These are phyloP conservation scores for Vicia faba DNA, from an alignment of 306 rosid genomes.

Conservation along the genomic window DNA sequence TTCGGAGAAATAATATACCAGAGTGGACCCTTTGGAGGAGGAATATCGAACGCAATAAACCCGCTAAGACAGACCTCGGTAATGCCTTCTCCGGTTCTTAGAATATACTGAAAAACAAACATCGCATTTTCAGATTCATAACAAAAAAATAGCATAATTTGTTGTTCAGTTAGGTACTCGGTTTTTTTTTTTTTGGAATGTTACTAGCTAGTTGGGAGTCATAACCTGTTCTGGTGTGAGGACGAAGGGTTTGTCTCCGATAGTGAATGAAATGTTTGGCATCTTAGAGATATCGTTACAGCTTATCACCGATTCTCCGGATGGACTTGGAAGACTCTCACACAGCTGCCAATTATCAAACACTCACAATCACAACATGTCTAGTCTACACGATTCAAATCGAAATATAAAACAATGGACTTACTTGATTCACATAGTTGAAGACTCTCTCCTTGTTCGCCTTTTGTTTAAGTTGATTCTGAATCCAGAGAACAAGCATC, in stretches of 20 bases:
- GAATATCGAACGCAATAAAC: slow-evolving; percentile 69
- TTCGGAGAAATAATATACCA: slow-evolving; percentile 52
- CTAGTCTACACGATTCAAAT: not conserved
- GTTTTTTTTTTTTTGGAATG: too few relatives aligned
- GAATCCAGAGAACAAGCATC: slow-evolving; percentile 77
- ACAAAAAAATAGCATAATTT: slow-evolving; percentile 22
- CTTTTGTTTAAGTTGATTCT: slow-evolving; percentile 68
- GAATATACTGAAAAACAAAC: slow-evolving; percentile 59
- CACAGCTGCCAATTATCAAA: slow-evolving; percentile 60
- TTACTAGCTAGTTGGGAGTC: not conserved
- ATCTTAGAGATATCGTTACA: slow-evolving; percentile 57
- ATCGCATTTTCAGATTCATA: slow-evolving; percentile 26
- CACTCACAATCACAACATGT: slow-evolving; percentile 26
- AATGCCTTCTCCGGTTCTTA: slow-evolving; percentile 67
- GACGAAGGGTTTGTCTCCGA: slow-evolving; percentile 52
- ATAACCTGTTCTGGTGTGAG: slow-evolving; percentile 86
- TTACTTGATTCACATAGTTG: slow-evolving; percentile 67
- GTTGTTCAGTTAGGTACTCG: slow-evolving; percentile 21
- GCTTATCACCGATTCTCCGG: slow-evolving; percentile 66
- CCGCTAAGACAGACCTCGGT: slow-evolving; percentile 69
- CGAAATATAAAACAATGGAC: slow-evolving; percentile 9
- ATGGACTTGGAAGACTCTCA: slow-evolving; percentile 76
- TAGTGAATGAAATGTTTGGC: slow-evolving; percentile 78
- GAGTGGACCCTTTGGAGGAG: slow-evolving; percentile 77
- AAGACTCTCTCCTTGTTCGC: slow-evolving; percentile 65